Conservation (phyloP, 768 basidiomycete species). For the Lactarius deliciosus region DNA sequence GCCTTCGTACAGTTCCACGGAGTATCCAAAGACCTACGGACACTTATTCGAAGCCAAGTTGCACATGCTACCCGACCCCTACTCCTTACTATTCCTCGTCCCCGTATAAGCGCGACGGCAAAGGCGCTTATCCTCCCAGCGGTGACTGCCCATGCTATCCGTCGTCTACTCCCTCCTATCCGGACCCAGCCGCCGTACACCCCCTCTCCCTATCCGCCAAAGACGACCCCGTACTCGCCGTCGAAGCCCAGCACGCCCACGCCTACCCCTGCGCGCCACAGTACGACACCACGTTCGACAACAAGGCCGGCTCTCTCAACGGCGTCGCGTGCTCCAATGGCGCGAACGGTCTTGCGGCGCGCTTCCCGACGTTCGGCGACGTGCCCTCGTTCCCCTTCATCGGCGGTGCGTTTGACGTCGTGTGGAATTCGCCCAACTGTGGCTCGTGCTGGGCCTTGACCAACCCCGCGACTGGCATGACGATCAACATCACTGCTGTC, state of each 20-base stretch:
- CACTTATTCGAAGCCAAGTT: not conserved
- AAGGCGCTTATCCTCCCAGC: not conserved
- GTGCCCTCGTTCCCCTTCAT: constrained; percentile 61
- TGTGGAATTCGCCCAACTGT: constrained; percentile 52
- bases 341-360: constrained; percentile 47
- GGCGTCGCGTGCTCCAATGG: constrained; percentile 54
- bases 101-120: not conserved
- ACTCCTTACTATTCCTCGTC: not conserved
- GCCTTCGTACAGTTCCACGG: not conserved
- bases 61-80: not conserved
- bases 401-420: constrained; percentile 53
- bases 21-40: not conserved
- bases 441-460: constrained; percentile 62
- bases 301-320: constrained; percentile 39
- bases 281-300: constrained; percentile 55
- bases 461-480: constrained; percentile 42
- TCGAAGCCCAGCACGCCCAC: not conserved
- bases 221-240: not conserved
- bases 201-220: not conserved
- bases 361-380: constrained; percentile 49
- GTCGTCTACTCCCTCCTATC: not conserved
- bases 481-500: constrained; percentile 51
- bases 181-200: not conserved
- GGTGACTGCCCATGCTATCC: not conserved
- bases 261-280: constrained; percentile 21